phyloP scores from a whole-genome alignment of 2,329 filamentous ascomycete species.

The Fusarium sp. region DNA sequence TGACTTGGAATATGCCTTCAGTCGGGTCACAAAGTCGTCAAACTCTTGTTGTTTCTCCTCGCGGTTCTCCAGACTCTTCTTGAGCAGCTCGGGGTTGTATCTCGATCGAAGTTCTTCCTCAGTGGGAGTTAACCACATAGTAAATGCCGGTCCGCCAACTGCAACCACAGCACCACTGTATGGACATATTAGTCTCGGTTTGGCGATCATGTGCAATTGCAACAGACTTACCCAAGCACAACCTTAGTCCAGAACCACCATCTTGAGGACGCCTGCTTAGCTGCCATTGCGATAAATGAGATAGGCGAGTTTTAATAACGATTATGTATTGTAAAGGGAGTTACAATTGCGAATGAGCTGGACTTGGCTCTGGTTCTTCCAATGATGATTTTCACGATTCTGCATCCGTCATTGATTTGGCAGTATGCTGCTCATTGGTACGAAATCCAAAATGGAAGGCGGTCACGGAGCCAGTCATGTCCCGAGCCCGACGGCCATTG shows the following conservation, averaged over 20 bases:
- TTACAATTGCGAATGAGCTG: conserved; percentile 5
- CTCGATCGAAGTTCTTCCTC: conserved; percentile 92
- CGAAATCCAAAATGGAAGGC: conserved; percentile 37
- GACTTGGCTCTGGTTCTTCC: conserved; percentile 33
- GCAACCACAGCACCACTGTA: conserved; percentile 76
- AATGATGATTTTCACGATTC: conserved; percentile 49
- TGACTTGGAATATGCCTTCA: conserved; percentile 92
- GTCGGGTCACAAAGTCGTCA: conserved; percentile 82
- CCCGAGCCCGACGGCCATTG: conserved; percentile 19
- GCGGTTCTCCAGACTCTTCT: conserved; percentile 83
- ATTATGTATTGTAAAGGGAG: not conserved
- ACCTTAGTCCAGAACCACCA: conserved; percentile 77
- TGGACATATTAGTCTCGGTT: conserved; percentile 28
- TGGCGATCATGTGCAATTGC: conserved; percentile 23
- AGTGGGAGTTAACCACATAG: conserved; percentile 82
- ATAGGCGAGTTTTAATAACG: not conserved
- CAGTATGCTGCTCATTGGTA: conserved; percentile 40
- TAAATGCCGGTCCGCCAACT: conserved; percentile 87
- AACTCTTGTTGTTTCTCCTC: conserved; percentile 85
- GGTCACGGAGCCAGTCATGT: conserved; percentile 39
- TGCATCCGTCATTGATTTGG: conserved; percentile 50
- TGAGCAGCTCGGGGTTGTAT: conserved; percentile 96
- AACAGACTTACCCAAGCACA: conserved; percentile 70
- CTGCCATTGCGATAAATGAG: conserved; percentile 45
- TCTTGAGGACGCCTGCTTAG: conserved; percentile 62